A percentile compares a stretch with the other conserved stretches of the same genome.
phyloP scores from a whole-genome alignment of 371 early-diverging fungal species.

The Mortierella sp. region DNA sequence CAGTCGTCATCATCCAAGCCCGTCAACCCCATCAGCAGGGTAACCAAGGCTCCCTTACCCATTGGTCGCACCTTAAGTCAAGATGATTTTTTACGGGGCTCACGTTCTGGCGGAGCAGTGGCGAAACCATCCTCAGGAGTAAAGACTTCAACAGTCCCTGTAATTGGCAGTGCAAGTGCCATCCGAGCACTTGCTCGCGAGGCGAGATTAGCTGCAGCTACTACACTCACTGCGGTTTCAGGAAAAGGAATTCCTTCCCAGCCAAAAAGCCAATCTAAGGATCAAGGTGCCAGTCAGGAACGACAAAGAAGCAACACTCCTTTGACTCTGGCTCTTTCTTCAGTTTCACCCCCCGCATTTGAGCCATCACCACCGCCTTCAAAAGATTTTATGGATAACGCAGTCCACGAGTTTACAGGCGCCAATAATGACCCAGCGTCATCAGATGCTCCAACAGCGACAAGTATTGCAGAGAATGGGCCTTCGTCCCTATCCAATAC shows the following conservation, averaged over 20 bases:
- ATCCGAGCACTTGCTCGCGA: constrained; percentile 35
- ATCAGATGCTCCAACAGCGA: neutral
- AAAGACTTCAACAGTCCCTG: neutral
- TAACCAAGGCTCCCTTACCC: constrained; percentile 2
- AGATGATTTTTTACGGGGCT: constrained; percentile 11
- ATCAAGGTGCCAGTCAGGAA: constrained; percentile 5
- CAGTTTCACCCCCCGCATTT: neutral
- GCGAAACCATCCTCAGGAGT: constrained; percentile 17
- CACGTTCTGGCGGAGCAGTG: constrained; percentile 28
- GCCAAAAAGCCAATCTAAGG: neutral
- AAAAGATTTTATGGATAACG: neutral
- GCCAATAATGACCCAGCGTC: neutral
- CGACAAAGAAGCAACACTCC: neutral
- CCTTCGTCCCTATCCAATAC: neutral
- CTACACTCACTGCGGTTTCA: neutral
- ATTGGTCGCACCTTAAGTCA: neutral
- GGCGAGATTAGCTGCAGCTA: constrained; percentile 19
- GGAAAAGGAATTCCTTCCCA: constrained; percentile 1
- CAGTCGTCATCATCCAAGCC: neutral
- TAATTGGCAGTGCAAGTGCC: constrained; percentile 41
- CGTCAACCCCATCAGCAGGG: constrained; percentile 6
- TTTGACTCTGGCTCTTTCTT: neutral
- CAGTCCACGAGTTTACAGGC: neutral
- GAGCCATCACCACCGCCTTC: neutral
- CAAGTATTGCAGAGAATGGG: neutral